Evolutionary conservation across 371 early-diverging fungal genomes (phyloP).

Genomic region (Circinella umbellata): DNA sequence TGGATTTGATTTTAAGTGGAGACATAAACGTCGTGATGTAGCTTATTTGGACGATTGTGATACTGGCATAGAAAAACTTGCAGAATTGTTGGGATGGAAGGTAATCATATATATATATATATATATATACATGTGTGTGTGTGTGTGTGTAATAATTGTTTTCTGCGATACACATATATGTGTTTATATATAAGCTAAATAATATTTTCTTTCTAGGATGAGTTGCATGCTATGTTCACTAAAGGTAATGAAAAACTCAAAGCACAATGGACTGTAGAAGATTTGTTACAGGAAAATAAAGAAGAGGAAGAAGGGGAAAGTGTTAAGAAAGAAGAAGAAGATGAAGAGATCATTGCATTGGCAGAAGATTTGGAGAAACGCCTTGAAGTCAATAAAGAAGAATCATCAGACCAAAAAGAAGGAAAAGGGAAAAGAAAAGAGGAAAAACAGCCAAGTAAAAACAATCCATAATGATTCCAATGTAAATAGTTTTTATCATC

Average conservation of each 20-base stretch:
- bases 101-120: slow-evolving; percentile 16
- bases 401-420: not conserved
- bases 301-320: slow-evolving; percentile 26
- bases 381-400: slow-evolving; percentile 17
- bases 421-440: not conserved
- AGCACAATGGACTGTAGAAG: slow-evolving; percentile 49
- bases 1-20: slow-evolving; percentile 89
- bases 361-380: slow-evolving; percentile 40
- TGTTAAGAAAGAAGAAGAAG: slow-evolving; percentile 25
- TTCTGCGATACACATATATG: not conserved
- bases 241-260: slow-evolving; percentile 50
- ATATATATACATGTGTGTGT: too few relatives aligned
- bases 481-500: too few relatives aligned
- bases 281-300: slow-evolving; percentile 6
- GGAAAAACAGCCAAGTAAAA: too few relatives aligned
- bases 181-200: slow-evolving; percentile 14
- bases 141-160: too few relatives aligned
- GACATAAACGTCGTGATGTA: slow-evolving; percentile 73
- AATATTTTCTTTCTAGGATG: slow-evolving; percentile 28
- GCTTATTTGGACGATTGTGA: slow-evolving; percentile 81
- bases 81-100: slow-evolving; percentile 53
- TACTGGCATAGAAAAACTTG: slow-evolving; percentile 67
- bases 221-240: slow-evolving; percentile 35
- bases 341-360: slow-evolving; percentile 34
- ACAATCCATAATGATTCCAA: too few relatives aligned